Evolutionary conservation across 1,284 basidiomycete species (phyloP).

Genomic region (Leccinum ponderosum): DNA sequence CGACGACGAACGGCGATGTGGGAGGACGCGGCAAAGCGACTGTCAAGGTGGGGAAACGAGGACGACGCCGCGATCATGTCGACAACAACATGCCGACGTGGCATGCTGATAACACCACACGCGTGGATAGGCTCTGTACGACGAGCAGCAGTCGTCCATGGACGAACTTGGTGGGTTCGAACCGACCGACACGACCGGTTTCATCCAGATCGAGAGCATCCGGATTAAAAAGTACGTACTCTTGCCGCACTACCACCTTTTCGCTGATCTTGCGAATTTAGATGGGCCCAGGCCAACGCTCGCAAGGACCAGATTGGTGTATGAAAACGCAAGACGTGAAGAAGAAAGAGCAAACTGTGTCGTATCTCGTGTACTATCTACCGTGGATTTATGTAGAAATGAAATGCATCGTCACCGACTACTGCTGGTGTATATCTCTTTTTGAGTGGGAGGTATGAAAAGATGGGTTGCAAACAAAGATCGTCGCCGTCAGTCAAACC

Average conservation of each 20-base stretch:
- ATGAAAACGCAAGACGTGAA: conserved; percentile 9
- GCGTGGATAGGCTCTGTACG: conserved; percentile 77
- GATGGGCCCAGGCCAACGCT: conserved; percentile 84
- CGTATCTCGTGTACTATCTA: conserved; percentile 8
- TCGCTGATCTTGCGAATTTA: conserved; percentile 29
- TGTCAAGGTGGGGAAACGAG: no score
- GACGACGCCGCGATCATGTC: no score
- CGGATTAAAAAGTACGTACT: conserved; percentile 87
- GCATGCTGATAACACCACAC: background rate
- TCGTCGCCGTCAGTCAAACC: conserved; percentile 50
- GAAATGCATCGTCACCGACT: background rate
- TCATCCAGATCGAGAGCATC: conserved; percentile 95
- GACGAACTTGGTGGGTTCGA: conserved; percentile 98
- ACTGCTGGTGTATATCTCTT: background rate
- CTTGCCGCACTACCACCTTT: background rate
- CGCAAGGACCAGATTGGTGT: conserved; percentile 75
- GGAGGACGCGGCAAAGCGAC: no score
- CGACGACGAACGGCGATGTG: no score
- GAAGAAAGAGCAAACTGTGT: background rate
- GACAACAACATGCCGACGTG: no score
- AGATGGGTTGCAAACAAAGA: background rate
- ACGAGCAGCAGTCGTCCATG: conserved; percentile 96
- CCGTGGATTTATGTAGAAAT: background rate
- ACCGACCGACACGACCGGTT: conserved; percentile 88
- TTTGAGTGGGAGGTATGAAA: background rate